phyloP scores from a whole-genome alignment of 768 basidiomycete species.

The Boletus sp. region DNA sequence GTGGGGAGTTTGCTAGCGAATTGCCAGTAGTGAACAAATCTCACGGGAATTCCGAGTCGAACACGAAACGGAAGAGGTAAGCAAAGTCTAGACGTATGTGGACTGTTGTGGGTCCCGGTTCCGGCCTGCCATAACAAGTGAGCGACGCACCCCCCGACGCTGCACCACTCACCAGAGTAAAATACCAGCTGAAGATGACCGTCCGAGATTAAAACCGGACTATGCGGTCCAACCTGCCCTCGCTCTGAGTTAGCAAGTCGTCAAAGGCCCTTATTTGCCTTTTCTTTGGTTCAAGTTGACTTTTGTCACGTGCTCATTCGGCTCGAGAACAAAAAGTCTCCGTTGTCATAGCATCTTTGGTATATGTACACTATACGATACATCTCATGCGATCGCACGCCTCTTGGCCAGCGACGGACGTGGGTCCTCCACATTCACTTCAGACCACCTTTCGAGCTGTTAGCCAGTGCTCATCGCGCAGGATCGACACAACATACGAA shows the following conservation, averaged over 20 bases:
- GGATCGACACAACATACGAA: constrained; percentile 54
- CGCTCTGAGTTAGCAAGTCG: neutral
- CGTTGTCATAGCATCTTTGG: constrained; percentile 11
- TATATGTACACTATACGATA: neutral
- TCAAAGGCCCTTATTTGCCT: constrained; percentile 31
- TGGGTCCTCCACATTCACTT: constrained; percentile 23
- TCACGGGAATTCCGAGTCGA: constrained; percentile 25
- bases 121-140: constrained; percentile 35
- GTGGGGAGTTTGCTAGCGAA: neutral
- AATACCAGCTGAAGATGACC: neutral
- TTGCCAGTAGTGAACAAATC: constrained; percentile 8
- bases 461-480: neutral
- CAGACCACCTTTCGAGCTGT: constrained; percentile 21
- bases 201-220: constrained; percentile 23
- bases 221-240: constrained; percentile 15
- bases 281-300: constrained; percentile 55
- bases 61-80: constrained; percentile 43
- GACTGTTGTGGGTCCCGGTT: constrained; percentile 53
- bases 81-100: constrained; percentile 37
- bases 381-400: constrained; percentile 8
- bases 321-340: constrained; percentile 9
- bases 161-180: constrained; percentile 12
- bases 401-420: constrained; percentile 21
- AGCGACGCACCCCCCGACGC: constrained; percentile 8
- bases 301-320: constrained; percentile 33